Base-by-base conservation (phyloP, 176 grass and related monocot genomes). In the Echinochloa phyllopogon region DNA sequence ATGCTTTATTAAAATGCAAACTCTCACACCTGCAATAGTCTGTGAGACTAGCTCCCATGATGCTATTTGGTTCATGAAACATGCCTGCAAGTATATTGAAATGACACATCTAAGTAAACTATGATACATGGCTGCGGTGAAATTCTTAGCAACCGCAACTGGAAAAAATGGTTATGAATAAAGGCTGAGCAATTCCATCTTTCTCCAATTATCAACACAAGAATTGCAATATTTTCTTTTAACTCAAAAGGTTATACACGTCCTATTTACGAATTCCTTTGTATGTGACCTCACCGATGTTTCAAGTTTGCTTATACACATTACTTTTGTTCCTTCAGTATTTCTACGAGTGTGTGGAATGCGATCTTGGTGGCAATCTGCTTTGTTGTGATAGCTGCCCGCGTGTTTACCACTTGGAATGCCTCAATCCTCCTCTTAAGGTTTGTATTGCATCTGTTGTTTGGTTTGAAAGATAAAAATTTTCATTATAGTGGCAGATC, bases 311-410 rank as follows among this genome's bases (percentile, higher is more conserved):
- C 69, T 87, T 75, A 69, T 57, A 6, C 37, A 47, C 20, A 51
- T 80, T 82, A n/a, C 41, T 68, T 81, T 84, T 88, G 66, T 83
- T 84, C 51, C 62, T 90, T 86, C 89, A 99, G 96, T 91, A 94
- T 83, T 99, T 96, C 86, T 99, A 85, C 44, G 96, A 99, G 74
- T 99, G 96, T 37, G 94, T 90, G 78, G 89, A 82, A 86, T 99
- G 96, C 65, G 92, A 99, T 88, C 86, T 99, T 84, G 96, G 96
- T 74, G 96, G 96, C 83, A 93, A 87, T 91, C 90, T 99, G 74
- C 84, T 99, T 11, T 99, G 96, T 70, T 99, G 96, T 61, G 96
- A 96, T 79, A 94, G 81, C 77, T 99, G 96, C 84, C 96, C 96
- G 42, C 77, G 82, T 25, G 93, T 90, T 20, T 99, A 96, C 89